phyloP scores from a whole-genome alignment of 768 basidiomycete genomes.

The Filobasidium wieringae region DNA sequence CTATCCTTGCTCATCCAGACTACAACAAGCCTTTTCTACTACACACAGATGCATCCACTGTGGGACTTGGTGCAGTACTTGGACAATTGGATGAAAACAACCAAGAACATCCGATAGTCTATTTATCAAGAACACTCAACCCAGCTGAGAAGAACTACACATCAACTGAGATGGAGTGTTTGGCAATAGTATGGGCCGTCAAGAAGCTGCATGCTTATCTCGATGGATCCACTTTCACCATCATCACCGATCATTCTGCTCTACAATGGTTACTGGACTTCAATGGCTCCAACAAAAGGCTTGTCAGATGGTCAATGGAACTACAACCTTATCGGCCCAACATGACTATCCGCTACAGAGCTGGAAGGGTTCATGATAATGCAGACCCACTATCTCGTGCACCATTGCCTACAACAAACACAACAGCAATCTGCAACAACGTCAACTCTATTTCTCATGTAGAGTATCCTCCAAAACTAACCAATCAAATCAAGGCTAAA shows the following conservation, averaged over 20 bases:
- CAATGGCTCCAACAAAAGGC: conserved; percentile 3
- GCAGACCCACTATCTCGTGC: background rate
- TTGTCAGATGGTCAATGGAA: conserved; percentile 7
- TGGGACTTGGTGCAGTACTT: conserved; percentile 8
- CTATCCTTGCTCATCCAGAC: conserved; percentile 6
- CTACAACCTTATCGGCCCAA: background rate
- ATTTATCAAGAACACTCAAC: conserved; percentile 3
- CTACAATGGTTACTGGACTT: conserved; percentile 4
- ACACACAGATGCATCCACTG: conserved; percentile 7
- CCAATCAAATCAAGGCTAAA: background rate
- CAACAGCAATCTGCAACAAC: background rate
- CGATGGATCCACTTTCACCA: background rate
- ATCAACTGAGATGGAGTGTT: conserved; percentile 14
- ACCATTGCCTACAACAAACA: background rate
- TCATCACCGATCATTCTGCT: conserved; percentile 2
- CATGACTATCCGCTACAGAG: conserved; percentile 8
- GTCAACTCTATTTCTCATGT: background rate
- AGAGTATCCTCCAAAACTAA: background rate
- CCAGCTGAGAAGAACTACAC: conserved; percentile 8
- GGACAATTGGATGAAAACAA: conserved; percentile 2
- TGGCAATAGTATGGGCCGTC: conserved; percentile 14
- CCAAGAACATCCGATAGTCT: conserved; percentile 7
- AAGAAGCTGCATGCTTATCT: conserved; percentile 1
- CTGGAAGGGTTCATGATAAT: conserved; percentile 5
- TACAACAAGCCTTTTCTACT: background rate